Conservation (phyloP, 108 stramenopile species). For the Cyclotella atomus region DNA sequence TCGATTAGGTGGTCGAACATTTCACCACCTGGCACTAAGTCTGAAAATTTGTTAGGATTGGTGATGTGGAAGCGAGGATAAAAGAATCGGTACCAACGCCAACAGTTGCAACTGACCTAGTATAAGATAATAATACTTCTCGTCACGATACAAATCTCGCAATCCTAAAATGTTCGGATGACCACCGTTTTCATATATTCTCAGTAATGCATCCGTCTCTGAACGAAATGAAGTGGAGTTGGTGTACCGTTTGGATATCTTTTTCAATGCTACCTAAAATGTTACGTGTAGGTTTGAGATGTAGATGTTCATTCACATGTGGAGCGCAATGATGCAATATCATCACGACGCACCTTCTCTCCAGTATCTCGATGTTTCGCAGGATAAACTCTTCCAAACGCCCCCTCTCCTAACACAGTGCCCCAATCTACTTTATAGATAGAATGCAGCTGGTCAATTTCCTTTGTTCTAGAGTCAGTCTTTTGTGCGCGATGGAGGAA, state of each 20-base stretch:
- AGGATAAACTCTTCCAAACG: constrained; percentile 81
- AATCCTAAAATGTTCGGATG: constrained; percentile 75
- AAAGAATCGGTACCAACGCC: not conserved
- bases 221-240: constrained; percentile 44
- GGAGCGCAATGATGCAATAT: too few species aligned
- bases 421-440: constrained; percentile 84
- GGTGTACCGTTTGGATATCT: constrained; percentile 55
- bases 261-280: constrained; percentile 61
- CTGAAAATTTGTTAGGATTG: not conserved
- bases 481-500: too few species aligned
- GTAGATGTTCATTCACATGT: not conserved
- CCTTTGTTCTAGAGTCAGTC: not conserved
- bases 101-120: constrained; percentile 46
- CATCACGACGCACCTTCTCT: constrained; percentile 56
- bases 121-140: constrained; percentile 68
- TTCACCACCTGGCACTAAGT: constrained; percentile 71
- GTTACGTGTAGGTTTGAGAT: not conserved
- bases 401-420: constrained; percentile 82
- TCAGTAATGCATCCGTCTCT: constrained; percentile 64
- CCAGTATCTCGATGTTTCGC: constrained; percentile 65
- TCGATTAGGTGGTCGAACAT: constrained; percentile 79
- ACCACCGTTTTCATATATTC: constrained; percentile 68
- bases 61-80: constrained; percentile 7
- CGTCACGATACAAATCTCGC: constrained; percentile 67
- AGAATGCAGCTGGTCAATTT: not conserved